Percentiles rank a stretch among this genome's conserved stretches.
phyloP scores from a whole-genome alignment of 2,329 filamentous ascomycete genomes.

The Xylaria sp. region DNA sequence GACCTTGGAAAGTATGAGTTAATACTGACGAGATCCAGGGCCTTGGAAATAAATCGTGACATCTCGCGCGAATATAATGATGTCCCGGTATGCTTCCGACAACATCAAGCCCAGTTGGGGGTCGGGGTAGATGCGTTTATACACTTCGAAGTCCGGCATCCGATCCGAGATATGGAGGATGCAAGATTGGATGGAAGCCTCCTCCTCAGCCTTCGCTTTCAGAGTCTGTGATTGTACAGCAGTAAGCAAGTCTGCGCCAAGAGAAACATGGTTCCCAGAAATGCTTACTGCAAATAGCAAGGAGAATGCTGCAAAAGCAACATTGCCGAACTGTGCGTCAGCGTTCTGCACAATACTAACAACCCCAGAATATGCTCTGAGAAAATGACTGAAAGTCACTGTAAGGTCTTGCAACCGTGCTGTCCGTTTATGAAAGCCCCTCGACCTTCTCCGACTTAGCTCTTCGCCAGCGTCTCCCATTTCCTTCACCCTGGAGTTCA shows the following conservation, averaged over 20 bases:
- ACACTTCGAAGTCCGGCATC: slow-evolving; percentile 4
- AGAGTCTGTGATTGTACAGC: background rate
- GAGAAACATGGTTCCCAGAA: background rate
- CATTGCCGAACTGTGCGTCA: slow-evolving; percentile 10
- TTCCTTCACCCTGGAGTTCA: background rate
- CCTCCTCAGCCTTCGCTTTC: slow-evolving; percentile 4
- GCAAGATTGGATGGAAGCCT: slow-evolving; percentile 4
- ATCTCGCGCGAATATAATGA: slow-evolving; percentile 4
- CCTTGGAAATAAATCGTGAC: slow-evolving; percentile 4
- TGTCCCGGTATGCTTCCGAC: slow-evolving; percentile 2
- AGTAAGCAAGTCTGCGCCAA: background rate
- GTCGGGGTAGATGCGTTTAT: slow-evolving; percentile 7
- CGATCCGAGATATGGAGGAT: slow-evolving; percentile 13
- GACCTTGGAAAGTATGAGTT: too few relatives aligned
- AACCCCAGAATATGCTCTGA: slow-evolving; percentile 6
- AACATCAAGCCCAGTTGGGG: background rate
- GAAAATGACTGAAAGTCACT: slow-evolving; percentile 2
- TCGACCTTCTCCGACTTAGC: background rate
- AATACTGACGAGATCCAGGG: background rate
- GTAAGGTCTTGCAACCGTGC: slow-evolving; percentile 2
- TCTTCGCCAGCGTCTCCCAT: background rate
- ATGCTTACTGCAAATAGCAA: slow-evolving; percentile 4
- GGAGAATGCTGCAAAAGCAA: slow-evolving; percentile 11
- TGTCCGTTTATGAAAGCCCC: background rate
- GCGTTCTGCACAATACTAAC: slow-evolving; percentile 2